Evolutionary conservation across 345 rosid species (phyloP).

Genomic region (Noccaea bulbosa): DNA sequence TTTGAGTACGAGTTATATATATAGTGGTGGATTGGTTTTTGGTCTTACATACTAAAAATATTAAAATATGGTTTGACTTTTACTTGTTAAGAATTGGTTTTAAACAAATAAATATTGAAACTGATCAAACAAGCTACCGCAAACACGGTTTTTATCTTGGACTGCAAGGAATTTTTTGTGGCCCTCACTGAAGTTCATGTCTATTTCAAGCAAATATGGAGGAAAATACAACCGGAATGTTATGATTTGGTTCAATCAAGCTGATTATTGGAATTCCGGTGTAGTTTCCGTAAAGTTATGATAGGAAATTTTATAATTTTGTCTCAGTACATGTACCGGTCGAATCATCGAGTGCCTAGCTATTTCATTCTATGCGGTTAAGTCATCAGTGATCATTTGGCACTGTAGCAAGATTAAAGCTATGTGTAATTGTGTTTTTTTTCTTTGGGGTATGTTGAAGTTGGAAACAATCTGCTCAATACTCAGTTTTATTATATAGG

Average conservation of each 20-base stretch:
- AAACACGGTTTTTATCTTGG: constrained; percentile 27
- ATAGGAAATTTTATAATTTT: background rate
- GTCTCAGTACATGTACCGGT: too few species aligned
- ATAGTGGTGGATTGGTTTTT: background rate
- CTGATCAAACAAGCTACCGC: constrained; percentile 22
- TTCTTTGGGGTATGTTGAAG: too few species aligned
- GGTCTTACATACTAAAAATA: background rate
- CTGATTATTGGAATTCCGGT: background rate
- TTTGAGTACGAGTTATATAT: constrained; percentile 13
- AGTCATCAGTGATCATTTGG: too few species aligned
- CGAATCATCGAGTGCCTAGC: too few species aligned
- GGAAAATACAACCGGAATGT: background rate
- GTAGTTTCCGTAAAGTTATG: background rate
- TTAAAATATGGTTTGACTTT: constrained; percentile 20
- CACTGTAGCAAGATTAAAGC: too few species aligned
- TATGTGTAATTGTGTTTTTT: too few species aligned
- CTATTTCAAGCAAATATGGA: background rate
- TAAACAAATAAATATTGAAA: constrained; percentile 19
- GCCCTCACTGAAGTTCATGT: constrained; percentile 9
- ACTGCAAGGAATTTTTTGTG: background rate
- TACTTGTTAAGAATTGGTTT: background rate
- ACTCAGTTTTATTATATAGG: too few species aligned
- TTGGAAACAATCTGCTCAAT: too few species aligned
- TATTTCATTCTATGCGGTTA: too few species aligned
- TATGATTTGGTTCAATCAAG: background rate